Base-by-base conservation (phyloP, 1,139 yeast species). In the Lodderomyces oxycetoniae region DNA sequence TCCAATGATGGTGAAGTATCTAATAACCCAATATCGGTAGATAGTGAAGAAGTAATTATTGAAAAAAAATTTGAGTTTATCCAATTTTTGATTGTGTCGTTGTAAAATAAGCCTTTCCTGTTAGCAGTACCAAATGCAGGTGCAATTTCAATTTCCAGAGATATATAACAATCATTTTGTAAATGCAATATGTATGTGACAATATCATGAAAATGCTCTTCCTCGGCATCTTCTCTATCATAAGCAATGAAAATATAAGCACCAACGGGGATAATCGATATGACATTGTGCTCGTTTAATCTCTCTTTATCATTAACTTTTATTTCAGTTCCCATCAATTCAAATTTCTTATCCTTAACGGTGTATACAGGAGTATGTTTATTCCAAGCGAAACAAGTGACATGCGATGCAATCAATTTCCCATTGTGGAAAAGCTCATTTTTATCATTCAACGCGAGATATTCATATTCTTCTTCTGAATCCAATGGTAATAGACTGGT, bases 101-200 rank as follows among this genome's bases (percentile, higher is more conserved):
- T 44, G 45, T 80, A 82, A 48, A 73, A 71, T 8, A 67, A 54
- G 2, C 77, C 68, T 26, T 52, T 50, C 44, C 91, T 61, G 30
- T 66, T 61, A 1, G 67, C 59, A 1, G 72, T 62, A 1, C 82
- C 82, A 52, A 67, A 80, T 1, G 87, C 75, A 5, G 77, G 75
- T 2, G 81, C 73, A 3, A 76, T 65, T 37, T 79, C 71, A 17
- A 41, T 35, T 9, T 36, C 43, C 25, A 20, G 25, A 3, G 42
- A 37, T 11, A 32, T 24, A 26, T 37, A 44, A 12, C 34, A 30
- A 11, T 33, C 43, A 11, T 33, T 23, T 10, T 12, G 11, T 24
- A n/a, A 14, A 10, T 39, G 32, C 5, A 39, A 28, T 8, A 39
- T 17, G 19, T 20, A 39, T 12, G 42, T 22, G 26, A 36, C 42